Evolutionary conservation across 345 rosid genomes (phyloP).

Genomic region (Alliaria petiolata): DNA sequence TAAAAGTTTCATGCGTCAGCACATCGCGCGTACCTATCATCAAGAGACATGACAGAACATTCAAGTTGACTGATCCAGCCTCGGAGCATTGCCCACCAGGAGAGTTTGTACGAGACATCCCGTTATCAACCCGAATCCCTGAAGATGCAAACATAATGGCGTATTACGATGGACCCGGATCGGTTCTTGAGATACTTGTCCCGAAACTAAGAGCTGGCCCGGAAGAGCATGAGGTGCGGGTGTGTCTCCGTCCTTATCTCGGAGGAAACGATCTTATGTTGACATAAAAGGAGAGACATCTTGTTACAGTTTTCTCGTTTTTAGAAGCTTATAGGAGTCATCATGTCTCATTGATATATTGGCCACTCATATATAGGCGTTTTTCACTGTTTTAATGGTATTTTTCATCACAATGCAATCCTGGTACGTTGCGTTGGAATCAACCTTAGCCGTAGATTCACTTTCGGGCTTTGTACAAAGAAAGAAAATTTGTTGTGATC

Average conservation of each 20-base stretch:
- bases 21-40: constrained; percentile 71
- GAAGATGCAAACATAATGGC: constrained; percentile 97
- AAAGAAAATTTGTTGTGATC: background rate
- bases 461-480: background rate
- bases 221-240: constrained; percentile 97
- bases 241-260: constrained; percentile 81
- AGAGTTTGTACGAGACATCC: constrained; percentile 88
- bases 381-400: constrained; percentile 14
- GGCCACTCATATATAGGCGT: constrained; percentile 7
- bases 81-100: constrained; percentile 99
- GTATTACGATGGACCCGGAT: constrained; percentile 79
- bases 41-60: constrained; percentile 83
- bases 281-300: constrained; percentile 41
- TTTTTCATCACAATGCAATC: constrained; percentile 7
- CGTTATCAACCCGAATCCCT: constrained; percentile 78
- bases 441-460: constrained; percentile 4
- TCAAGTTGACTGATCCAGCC: constrained; percentile 85
- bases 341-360: constrained; percentile 19
- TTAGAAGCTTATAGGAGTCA: constrained; percentile 22
- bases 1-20: constrained; percentile 85
- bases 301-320: constrained; percentile 3
- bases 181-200: constrained; percentile 89
- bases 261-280: constrained; percentile 72
- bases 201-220: constrained; percentile 80
- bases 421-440: background rate